These are phyloP conservation scores for Lomentospora prolificans DNA, from an alignment of 2,329 filamentous ascomycete species.

Conservation along the genomic window DNA sequence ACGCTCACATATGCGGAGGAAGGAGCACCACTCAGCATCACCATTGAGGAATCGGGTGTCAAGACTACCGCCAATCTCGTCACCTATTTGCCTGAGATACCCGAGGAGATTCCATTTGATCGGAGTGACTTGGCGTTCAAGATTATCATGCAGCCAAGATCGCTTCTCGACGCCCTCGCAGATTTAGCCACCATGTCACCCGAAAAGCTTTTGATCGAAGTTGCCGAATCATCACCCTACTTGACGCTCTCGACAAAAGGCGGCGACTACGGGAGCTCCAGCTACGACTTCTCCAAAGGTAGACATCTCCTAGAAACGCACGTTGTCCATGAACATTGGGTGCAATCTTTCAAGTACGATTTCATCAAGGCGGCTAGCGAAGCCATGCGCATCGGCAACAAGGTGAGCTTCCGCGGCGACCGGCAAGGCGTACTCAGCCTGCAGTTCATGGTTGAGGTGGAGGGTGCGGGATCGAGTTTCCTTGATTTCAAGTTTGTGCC, in stretches of 20 bases:
- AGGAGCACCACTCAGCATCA: conserved; percentile 73
- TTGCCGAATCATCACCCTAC: conserved; percentile 54
- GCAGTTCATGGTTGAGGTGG: conserved; percentile 92
- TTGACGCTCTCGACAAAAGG: conserved; percentile 60
- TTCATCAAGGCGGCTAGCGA: conserved; percentile 76
- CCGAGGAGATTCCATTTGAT: conserved; percentile 81
- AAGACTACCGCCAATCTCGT: conserved; percentile 83
- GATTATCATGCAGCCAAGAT: conserved; percentile 80
- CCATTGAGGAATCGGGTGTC: conserved; percentile 76
- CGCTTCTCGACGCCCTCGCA: conserved; percentile 60
- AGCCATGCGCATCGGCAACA: conserved; percentile 88
- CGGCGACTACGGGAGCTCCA: conserved; percentile 50
- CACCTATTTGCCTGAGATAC: conserved; percentile 69
- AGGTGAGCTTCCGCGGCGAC: conserved; percentile 85
- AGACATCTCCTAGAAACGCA: conserved; percentile 67
- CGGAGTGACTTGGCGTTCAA: conserved; percentile 75
- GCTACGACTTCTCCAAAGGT: conserved; percentile 56
- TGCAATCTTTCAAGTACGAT: conserved; percentile 76
- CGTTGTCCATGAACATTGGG: conserved; percentile 47
- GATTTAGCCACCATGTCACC: conserved; percentile 66
- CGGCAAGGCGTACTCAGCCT: conserved; percentile 82
- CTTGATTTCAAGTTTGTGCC: conserved; percentile 78
- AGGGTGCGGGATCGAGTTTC: conserved; percentile 60
- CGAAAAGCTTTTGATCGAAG: conserved; percentile 58
- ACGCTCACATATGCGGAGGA: conserved; percentile 66